Evolutionary conservation across 768 basidiomycete species (phyloP).

Genomic region (Dioszegia hungarica): DNA sequence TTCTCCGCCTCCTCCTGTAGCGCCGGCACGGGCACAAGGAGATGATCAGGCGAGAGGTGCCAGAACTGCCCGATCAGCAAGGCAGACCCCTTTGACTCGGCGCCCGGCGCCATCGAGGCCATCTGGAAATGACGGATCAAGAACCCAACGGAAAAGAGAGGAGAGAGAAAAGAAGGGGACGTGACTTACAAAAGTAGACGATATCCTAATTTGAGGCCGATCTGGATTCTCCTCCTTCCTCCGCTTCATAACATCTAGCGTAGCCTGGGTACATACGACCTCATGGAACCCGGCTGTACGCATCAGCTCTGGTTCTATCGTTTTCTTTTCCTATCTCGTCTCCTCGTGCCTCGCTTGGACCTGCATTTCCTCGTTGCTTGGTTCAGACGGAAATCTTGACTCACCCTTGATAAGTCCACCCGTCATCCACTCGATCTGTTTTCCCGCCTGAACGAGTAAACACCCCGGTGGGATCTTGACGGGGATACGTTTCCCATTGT

Average conservation of each 20-base stretch:
- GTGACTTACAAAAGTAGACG: constrained; percentile 67
- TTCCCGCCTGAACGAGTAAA: constrained; percentile 89
- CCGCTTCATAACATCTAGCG: constrained; percentile 65
- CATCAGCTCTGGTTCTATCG: not conserved
- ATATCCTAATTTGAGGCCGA: constrained; percentile 90
- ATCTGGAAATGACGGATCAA: no score
- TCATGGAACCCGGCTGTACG: constrained; percentile 78
- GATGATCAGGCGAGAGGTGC: constrained; percentile 81
- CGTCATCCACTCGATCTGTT: constrained; percentile 80
- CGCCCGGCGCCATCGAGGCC: no score
- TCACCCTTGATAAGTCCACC: constrained; percentile 63
- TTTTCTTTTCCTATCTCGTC: not conserved
- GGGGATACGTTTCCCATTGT: constrained; percentile 81
- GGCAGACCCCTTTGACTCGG: no score
- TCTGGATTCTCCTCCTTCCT: constrained; percentile 60
- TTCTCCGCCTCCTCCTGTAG: constrained; percentile 56
- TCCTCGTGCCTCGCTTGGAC: no score
- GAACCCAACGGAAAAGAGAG: not conserved
- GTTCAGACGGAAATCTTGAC: not conserved
- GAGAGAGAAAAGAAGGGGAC: not conserved
- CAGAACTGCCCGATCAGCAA: constrained; percentile 58
- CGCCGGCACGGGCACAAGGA: constrained; percentile 62
- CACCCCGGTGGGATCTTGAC: constrained; percentile 79
- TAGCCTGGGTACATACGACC: constrained; percentile 80
- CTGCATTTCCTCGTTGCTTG: not conserved